phyloP scores from a whole-genome alignment of 2,329 filamentous ascomycete species.

The Tolypocladium inflatum region DNA sequence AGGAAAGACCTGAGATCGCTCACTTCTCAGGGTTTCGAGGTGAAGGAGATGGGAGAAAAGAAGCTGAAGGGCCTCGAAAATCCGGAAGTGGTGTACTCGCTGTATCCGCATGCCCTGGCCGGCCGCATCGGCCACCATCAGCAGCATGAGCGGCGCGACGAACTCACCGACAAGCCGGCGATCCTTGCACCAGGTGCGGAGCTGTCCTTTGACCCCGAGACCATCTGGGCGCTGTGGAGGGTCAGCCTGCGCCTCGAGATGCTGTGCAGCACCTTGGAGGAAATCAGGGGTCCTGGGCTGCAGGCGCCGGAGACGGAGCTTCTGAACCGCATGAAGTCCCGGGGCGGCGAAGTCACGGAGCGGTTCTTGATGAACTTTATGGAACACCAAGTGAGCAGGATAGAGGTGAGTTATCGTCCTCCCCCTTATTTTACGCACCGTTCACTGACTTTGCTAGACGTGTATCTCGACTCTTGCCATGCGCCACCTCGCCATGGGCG shows the following conservation, averaged over 20 bases:
- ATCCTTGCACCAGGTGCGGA: conserved; percentile 55
- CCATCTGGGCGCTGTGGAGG: conserved; percentile 84
- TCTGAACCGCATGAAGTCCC: conserved; percentile 55
- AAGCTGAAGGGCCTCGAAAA: conserved; percentile 97
- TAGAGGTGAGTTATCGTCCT: conserved; percentile 60
- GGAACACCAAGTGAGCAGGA: conserved; percentile 89
- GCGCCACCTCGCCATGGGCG: conserved; percentile 68
- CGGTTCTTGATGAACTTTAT: conserved; percentile 80
- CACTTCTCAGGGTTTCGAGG: conserved; percentile 86
- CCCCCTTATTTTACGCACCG: not conserved
- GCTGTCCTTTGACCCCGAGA: conserved; percentile 68
- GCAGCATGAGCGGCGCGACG: conserved; percentile 33
- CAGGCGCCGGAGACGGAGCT: conserved; percentile 77
- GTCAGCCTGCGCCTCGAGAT: conserved; percentile 85
- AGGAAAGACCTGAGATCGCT: conserved; percentile 80
- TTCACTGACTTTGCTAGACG: conserved; percentile 41
- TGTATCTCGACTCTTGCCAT: conserved; percentile 72
- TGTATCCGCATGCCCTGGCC: conserved; percentile 83
- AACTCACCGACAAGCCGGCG: conserved; percentile 46
- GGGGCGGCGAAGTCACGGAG: conserved; percentile 81
- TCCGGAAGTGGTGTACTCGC: conserved; percentile 87
- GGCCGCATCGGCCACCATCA: conserved; percentile 67
- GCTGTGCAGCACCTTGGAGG: conserved; percentile 83
- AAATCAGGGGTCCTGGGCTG: conserved; percentile 49
- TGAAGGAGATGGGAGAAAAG: conserved; percentile 90